Evolutionary conservation across 2,329 filamentous ascomycete genomes (phyloP).

Genomic region (Clonostachys chloroleuca): DNA sequence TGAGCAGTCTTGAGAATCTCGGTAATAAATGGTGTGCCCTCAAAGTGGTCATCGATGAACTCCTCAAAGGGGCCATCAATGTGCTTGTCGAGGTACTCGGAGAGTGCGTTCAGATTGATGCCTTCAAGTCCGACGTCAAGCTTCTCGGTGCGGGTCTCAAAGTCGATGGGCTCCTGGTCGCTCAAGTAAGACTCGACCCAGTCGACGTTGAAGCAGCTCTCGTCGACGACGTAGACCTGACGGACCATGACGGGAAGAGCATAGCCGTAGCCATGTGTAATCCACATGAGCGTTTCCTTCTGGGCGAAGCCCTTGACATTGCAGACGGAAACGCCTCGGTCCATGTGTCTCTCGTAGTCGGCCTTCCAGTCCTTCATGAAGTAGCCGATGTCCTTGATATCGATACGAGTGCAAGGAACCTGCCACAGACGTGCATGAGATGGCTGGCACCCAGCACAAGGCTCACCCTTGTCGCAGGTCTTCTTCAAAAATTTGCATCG

Average conservation of each 20-base stretch:
- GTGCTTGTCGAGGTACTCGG: constrained; percentile 92
- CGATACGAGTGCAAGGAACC: constrained; percentile 94
- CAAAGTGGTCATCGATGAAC: constrained; percentile 94
- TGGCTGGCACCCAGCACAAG: constrained; percentile 90
- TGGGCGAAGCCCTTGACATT: constrained; percentile 84
- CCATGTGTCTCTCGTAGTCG: constrained; percentile 88
- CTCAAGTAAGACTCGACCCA: constrained; percentile 79
- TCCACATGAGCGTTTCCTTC: constrained; percentile 73
- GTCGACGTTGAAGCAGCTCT: constrained; percentile 88
- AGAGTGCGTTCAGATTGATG: constrained; percentile 73
- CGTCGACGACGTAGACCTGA: constrained; percentile 87
- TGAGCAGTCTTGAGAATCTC: constrained; percentile 96
- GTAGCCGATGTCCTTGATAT: constrained; percentile 97
- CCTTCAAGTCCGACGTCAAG: constrained; percentile 88
- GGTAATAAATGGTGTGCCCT: constrained; percentile 90
- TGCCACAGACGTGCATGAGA: constrained; percentile 96
- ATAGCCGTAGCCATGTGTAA: constrained; percentile 94
- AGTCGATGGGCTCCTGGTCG: constrained; percentile 69
- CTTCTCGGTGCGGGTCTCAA: constrained; percentile 82
- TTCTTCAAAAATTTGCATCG: constrained; percentile 99
- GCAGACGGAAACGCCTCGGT: constrained; percentile 81
- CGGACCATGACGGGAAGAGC: constrained; percentile 89
- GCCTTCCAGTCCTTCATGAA: constrained; percentile 99
- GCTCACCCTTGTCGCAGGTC: constrained; percentile 96
- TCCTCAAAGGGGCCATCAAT: constrained; percentile 88